Base-by-base conservation (phyloP, 129 eudicot genomes). In the Artemisia argyi region DNA sequence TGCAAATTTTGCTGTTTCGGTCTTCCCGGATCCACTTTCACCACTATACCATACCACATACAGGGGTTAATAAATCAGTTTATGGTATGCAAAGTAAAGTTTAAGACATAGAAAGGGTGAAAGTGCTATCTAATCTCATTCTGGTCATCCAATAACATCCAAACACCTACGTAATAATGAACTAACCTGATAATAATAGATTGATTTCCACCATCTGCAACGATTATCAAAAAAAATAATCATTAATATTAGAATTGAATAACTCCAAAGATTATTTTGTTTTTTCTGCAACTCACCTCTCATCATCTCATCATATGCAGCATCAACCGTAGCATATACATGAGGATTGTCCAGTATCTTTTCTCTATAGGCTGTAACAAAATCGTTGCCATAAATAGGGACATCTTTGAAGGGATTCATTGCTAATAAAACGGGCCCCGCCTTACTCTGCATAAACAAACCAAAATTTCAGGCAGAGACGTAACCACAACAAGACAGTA, bases 21-120 rank as follows among this genome's bases (percentile, higher is more conserved):
- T 91, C 86, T 95, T 95, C 73, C 99, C 99, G 39, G 99, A 86
- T 74, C 99, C 99, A 84, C 97, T 95, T 80, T 91, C 99, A 42
- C 99, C 99, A 79, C 98, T 93, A 68, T 53, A 87, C 71, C 62
- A 28, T 26, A 48, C 15, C 19, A 30, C 19, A 70, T 54, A 11
- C 42, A 35, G 39, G 52, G 8, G 11, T 42, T 39, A 30, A 13
- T 22, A 20, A 67, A 32, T 12, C 48, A 69, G 73, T 53, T 53
- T 11, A 39, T 1, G 9, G 9, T 7, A 7, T 39, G 8, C 46
- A 39, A 39, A 39, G 46, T 39, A 39, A 39, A 39, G 46, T 39
- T 39, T 7, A 39, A 39, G 10, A 39, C 46, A 7, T 7, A 39
- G 11, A 7, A 39, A 39, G 46, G 46, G 46, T 39, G 11, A 39